These are phyloP conservation scores for Tolypocladium cylindrosporum DNA, from an alignment of 2,329 filamentous ascomycete genomes.

Conservation along the genomic window DNA sequence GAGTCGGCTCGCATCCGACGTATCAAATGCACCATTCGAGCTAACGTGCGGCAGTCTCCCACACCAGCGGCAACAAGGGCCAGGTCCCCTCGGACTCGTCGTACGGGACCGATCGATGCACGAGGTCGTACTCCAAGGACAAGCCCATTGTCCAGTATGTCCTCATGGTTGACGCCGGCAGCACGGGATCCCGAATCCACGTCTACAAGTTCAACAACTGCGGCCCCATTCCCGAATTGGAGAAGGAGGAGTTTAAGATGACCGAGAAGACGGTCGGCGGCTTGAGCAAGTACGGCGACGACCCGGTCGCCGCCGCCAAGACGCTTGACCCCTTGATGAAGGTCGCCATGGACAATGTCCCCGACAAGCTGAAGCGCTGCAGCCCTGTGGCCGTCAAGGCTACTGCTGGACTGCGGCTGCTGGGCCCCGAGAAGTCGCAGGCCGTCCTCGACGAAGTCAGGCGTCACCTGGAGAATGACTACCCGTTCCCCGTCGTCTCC, in stretches of 20 bases:
- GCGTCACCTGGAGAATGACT: slow-evolving; percentile 71
- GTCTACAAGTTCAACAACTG: slow-evolving; percentile 99
- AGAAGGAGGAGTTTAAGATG: slow-evolving; percentile 88
- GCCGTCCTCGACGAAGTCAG: slow-evolving; percentile 82
- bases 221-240: slow-evolving; percentile 86
- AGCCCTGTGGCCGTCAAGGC: slow-evolving; percentile 96
- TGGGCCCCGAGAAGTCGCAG: slow-evolving; percentile 70
- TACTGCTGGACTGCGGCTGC: slow-evolving; percentile 82
- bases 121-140: slow-evolving; percentile 70
- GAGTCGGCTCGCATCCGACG: background rate
- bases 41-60: slow-evolving; percentile 11
- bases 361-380: slow-evolving; percentile 83
- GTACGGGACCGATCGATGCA: slow-evolving; percentile 64
- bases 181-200: slow-evolving; percentile 95
- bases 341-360: slow-evolving; percentile 74
- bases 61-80: slow-evolving; percentile 23
- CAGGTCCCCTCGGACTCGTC: slow-evolving; percentile 50
- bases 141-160: slow-evolving; percentile 97
- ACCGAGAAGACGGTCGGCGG: slow-evolving; percentile 77
- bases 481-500: slow-evolving; percentile 90
- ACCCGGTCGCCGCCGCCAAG: slow-evolving; percentile 79
- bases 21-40: background rate
- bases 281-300: slow-evolving; percentile 76
- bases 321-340: slow-evolving; percentile 84
- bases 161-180: slow-evolving; percentile 96